These are phyloP conservation scores for Laguncularia racemosa DNA, from an alignment of 345 rosid genomes.

Conservation along the genomic window DNA sequence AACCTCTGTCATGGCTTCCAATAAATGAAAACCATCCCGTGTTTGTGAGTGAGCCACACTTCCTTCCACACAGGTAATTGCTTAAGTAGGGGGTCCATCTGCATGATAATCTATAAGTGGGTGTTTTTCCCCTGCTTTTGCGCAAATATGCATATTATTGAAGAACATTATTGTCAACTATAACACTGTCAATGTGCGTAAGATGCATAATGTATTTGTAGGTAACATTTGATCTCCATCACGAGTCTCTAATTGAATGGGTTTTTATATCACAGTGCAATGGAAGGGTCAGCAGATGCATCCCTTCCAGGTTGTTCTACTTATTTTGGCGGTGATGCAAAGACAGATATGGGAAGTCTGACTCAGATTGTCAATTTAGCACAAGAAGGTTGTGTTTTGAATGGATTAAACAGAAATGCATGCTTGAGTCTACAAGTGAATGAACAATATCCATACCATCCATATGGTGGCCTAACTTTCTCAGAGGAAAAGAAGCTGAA, in stretches of 20 bases:
- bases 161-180: too few species aligned
- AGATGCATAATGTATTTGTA: background rate
- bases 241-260: slow-evolving; percentile 5
- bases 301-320: slow-evolving; percentile 46
- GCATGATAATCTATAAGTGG: background rate
- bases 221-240: background rate
- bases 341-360: slow-evolving; percentile 39
- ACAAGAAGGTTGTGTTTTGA: slow-evolving; percentile 30
- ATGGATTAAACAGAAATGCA: slow-evolving; percentile 35
- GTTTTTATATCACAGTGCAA: slow-evolving; percentile 34
- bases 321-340: slow-evolving; percentile 41
- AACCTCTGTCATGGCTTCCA: slow-evolving; percentile 61
- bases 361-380: slow-evolving; percentile 35
- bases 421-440: slow-evolving; percentile 44
- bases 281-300: slow-evolving; percentile 37
- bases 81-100: too few species aligned
- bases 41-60: slow-evolving; percentile 44
- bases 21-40: slow-evolving; percentile 51
- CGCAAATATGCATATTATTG: too few species aligned
- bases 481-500: slow-evolving; percentile 43
- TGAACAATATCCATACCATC: slow-evolving; percentile 44
- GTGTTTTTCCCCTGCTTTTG: too few species aligned
- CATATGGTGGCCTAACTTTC: slow-evolving; percentile 26
- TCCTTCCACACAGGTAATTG: slow-evolving; percentile 48
- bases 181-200: too few species aligned